Percentiles rank a stretch among this genome's conserved stretches.
Conservation (phyloP, 2,329 filamentous ascomycete species). For the Epicoccum nigrum region DNA sequence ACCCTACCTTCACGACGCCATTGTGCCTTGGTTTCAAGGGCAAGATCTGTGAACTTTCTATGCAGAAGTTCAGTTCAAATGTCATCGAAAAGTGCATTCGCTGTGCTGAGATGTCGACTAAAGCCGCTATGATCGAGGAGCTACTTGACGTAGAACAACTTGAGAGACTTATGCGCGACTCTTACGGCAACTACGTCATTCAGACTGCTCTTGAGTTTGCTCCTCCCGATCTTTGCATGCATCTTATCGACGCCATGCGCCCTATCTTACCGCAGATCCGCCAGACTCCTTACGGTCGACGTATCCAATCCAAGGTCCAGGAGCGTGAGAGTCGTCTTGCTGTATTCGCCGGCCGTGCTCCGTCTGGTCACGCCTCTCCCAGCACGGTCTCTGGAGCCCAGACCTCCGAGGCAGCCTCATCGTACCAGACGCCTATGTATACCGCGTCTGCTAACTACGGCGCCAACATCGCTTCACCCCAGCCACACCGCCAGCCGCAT, state of each 20-base stretch:
- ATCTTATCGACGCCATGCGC: conserved; percentile 82
- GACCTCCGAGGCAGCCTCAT: conserved; percentile 27
- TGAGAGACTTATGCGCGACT: conserved; percentile 87
- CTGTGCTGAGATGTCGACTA: conserved; percentile 75
- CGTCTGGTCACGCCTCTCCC: conserved; percentile 40
- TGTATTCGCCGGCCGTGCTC: conserved; percentile 38
- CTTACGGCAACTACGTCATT: conserved; percentile 96
- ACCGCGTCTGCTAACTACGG: conserved; percentile 45
- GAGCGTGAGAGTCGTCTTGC: conserved; percentile 56
- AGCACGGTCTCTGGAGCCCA: conserved; percentile 31
- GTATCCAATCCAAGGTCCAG: conserved; percentile 86
- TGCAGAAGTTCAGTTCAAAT: conserved; percentile 99
- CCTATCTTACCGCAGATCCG: conserved; percentile 84
- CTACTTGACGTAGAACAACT: conserved; percentile 77
- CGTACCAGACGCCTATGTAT: conserved; percentile 43
- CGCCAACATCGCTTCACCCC: conserved; percentile 44
- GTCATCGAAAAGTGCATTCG: conserved; percentile 94
- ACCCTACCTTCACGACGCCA: conserved; percentile 85
- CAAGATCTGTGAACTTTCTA: conserved; percentile 74
- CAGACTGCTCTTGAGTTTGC: conserved; percentile 73
- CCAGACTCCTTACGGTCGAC: conserved; percentile 90
- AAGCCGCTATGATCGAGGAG: conserved; percentile 83
- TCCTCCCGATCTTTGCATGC: conserved; percentile 46
- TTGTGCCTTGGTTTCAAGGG: conserved; percentile 81
- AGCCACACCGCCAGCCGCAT: conserved; percentile 44